Conservation (phyloP, 2,329 filamentous ascomycete species). For the Neofusicoccum cordaticola region DNA sequence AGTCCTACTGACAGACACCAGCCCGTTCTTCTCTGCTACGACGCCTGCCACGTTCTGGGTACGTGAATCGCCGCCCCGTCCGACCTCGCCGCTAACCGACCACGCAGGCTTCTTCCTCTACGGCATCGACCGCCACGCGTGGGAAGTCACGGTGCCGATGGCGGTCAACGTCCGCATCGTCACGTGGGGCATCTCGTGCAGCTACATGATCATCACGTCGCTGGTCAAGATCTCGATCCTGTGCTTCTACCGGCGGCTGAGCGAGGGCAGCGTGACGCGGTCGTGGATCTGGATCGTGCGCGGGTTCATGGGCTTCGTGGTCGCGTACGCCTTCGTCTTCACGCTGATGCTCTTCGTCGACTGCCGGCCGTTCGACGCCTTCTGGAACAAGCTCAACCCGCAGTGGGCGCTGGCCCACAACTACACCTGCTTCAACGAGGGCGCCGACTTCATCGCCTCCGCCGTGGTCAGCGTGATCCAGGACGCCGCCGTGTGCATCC, state of each 20-base stretch:
- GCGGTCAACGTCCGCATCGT: conserved; percentile 6
- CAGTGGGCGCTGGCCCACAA: background rate
- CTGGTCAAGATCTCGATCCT: conserved; percentile 35
- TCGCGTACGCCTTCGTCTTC: conserved; percentile 39
- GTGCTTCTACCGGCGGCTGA: conserved; percentile 44
- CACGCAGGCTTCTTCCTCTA: background rate
- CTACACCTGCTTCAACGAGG: conserved; percentile 36
- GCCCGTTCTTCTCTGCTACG: background rate
- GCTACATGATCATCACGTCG: conserved; percentile 27
- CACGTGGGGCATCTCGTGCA: background rate
- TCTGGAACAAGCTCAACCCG: conserved; percentile 39
- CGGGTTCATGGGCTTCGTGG: conserved; percentile 38
- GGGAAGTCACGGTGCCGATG: background rate
- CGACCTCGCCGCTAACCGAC: background rate
- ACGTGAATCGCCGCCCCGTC: background rate
- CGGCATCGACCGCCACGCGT: conserved; percentile 6
- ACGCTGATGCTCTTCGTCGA: conserved; percentile 34
- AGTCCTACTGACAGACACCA: background rate
- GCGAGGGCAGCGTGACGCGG: conserved; percentile 33
- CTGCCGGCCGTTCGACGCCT: conserved; percentile 40
- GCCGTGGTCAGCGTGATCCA: conserved; percentile 39
- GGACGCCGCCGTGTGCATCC: conserved; percentile 39
- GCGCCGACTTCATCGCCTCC: conserved; percentile 36
- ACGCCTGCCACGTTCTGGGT: background rate
- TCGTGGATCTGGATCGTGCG: conserved; percentile 41